These are phyloP conservation scores for Penstemon newberryi DNA, from an alignment of 257 asterid genomes.

Conservation along the genomic window DNA sequence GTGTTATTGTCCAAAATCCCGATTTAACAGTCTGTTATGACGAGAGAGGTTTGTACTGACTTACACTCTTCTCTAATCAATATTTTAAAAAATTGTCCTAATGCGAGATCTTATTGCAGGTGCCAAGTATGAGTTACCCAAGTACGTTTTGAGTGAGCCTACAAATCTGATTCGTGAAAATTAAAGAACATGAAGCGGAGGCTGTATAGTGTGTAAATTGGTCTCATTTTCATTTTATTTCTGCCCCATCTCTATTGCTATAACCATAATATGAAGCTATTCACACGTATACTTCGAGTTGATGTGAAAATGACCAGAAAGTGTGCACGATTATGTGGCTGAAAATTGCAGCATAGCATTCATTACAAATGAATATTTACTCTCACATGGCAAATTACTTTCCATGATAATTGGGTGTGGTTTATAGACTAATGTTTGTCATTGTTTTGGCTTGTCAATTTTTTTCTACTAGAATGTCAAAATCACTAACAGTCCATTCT, in stretches of 20 bases:
- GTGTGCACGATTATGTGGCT: constrained; percentile 15
- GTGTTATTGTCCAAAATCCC: constrained; percentile 67
- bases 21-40: constrained; percentile 87
- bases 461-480: constrained; percentile 53
- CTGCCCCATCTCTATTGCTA: constrained; percentile 21
- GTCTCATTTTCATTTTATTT: constrained; percentile 35
- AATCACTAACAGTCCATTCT: constrained; percentile 85
- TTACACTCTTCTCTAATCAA: neutral
- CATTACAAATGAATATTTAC: constrained; percentile 16
- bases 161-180: constrained; percentile 68
- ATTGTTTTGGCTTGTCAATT: neutral
- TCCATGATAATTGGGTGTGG: too few species aligned
- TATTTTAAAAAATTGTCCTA: neutral
- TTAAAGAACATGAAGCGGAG: constrained; percentile 24
- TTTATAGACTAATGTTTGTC: neutral
- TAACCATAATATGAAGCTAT: neutral
- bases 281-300: constrained; percentile 11
- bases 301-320: constrained; percentile 3
- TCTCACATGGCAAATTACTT: constrained; percentile 2
- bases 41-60: constrained; percentile 58
- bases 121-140: constrained; percentile 87
- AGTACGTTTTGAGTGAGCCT: constrained; percentile 86
- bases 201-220: constrained; percentile 54
- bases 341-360: constrained; percentile 11
- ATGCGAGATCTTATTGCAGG: constrained; percentile 50